Evolutionary conservation across 129 eudicot species (phyloP).

Genomic region (Helianthus tuberosus): DNA sequence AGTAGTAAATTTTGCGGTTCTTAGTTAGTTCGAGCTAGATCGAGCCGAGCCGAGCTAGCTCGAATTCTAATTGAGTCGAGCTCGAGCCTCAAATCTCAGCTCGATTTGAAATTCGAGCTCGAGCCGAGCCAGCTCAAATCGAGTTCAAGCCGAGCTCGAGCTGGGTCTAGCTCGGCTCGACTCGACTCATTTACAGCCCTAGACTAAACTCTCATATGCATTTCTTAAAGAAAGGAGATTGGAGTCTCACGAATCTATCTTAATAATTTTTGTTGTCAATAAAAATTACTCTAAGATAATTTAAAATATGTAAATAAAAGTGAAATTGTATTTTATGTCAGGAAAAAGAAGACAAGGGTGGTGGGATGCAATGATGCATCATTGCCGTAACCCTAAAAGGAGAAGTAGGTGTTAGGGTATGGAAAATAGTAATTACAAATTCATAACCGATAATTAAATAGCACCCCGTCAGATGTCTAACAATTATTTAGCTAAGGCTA

Average conservation of each 20-base stretch:
- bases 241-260: not conserved
- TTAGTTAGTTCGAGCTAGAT: too few species aligned
- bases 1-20: too few species aligned
- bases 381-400: conserved; percentile 38
- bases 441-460: conserved; percentile 33
- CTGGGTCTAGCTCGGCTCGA: too few species aligned
- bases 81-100: too few species aligned
- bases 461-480: not conserved
- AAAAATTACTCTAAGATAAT: not conserved
- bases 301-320: not conserved
- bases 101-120: too few species aligned
- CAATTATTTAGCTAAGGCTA: not conserved
- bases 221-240: too few species aligned
- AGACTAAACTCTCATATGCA: too few species aligned
- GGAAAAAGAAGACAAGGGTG: conserved; percentile 37
- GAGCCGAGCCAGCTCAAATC: too few species aligned
- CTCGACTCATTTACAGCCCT: too few species aligned
- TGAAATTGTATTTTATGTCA: conserved; percentile 20
- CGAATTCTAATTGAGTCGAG: too few species aligned
- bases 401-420: conserved; percentile 22
- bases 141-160: too few species aligned
- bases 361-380: conserved; percentile 48
- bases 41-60: too few species aligned
- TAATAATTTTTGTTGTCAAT: not conserved
- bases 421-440: conserved; percentile 25